phyloP scores from a whole-genome alignment of 2,329 filamentous ascomycete species.

The Pyrenophora teres region DNA sequence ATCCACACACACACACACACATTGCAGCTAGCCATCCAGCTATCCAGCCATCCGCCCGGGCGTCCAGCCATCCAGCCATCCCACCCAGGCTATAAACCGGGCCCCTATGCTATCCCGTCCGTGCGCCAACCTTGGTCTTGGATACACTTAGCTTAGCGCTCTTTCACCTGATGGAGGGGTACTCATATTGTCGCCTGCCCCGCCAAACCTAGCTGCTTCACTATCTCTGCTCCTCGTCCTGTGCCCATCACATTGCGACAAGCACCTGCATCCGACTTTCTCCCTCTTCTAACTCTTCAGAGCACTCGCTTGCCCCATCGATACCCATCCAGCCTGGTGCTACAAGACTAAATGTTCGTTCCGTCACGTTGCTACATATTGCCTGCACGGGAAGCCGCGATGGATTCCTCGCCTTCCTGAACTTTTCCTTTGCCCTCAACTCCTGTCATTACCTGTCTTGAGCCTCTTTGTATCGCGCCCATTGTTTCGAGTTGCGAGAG shows the following conservation, averaged over 20 bases:
- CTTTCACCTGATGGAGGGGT: constrained; percentile 37
- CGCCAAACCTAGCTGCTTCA: constrained; percentile 35
- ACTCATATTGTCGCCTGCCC: constrained; percentile 37
- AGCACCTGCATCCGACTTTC: constrained; percentile 20
- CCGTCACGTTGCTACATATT: constrained; percentile 43
- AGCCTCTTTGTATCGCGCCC: constrained; percentile 37
- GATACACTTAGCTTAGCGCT: constrained; percentile 38
- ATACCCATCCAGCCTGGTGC: constrained; percentile 32
- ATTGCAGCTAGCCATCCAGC: not conserved
- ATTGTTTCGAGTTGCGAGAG: constrained; percentile 36
- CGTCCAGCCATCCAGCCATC: too few relatives aligned
- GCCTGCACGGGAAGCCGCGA: constrained; percentile 36
- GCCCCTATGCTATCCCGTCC: constrained; percentile 11
- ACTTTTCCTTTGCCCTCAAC: constrained; percentile 22
- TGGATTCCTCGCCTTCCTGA: constrained; percentile 32
- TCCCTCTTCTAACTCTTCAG: constrained; percentile 18
- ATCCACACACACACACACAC: constrained; percentile 12
- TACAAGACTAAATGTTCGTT: constrained; percentile 48
- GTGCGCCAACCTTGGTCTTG: constrained; percentile 23
- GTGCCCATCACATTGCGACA: constrained; percentile 19
- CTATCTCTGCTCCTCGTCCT: constrained; percentile 27
- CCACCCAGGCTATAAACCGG: constrained; percentile 7
- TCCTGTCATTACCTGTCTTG: constrained; percentile 29
- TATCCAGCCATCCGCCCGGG: too few relatives aligned
- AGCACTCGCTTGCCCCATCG: constrained; percentile 32